Evolutionary conservation across 2,329 filamentous ascomycete species (phyloP), one percentile per base, ranked within the genome.

Genomic region (Cadophora sp.): DNA sequence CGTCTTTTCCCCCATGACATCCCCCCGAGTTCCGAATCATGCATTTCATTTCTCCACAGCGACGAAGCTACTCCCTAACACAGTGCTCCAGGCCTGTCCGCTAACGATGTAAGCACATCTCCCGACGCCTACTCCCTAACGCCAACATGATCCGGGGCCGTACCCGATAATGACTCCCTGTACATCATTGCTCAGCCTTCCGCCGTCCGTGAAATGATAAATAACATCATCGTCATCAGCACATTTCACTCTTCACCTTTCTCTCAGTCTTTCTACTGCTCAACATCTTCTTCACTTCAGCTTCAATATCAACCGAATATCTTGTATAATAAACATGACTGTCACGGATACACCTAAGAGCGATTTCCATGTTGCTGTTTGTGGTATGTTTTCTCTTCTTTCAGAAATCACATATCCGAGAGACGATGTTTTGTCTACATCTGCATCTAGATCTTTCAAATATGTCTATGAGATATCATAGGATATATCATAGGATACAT

Each of bases 311-410:
- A 20, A n/a, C 4, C 3, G 27, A 39, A 30, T 20, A 16, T 5
- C 7, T 20, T 36, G 45, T 61, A 45, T 8, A n/a, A 9, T 30
- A 27, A 53, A 11, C 13, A 72, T 74, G 70, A 33, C 70, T 51
- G 55, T 68, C 11, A 62, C 65, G 50, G 59, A 66, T 14, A 64
- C 65, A 16, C 64, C 68, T 20, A 69, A 73, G 55, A 74, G 74
- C 43, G 68, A 72, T 30, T 76, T 75, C 60, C 75, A 76, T 51
- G 58, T 77, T 24, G 75, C 75, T 4, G 71, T 77, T n/a, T 73
- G 72, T 41, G 75, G 73, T 72, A 71, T 58, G 62, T 62, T 20
- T 13, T 51, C 27, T 30, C 27, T 14, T 30, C 27, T 14, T 30
- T 24, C 39, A 39, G 53, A 51, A 51, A 50, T 9, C 45, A 24